Conservation (phyloP, 1,139 yeast species). For the Scheffersomyces illinoinensis region DNA sequence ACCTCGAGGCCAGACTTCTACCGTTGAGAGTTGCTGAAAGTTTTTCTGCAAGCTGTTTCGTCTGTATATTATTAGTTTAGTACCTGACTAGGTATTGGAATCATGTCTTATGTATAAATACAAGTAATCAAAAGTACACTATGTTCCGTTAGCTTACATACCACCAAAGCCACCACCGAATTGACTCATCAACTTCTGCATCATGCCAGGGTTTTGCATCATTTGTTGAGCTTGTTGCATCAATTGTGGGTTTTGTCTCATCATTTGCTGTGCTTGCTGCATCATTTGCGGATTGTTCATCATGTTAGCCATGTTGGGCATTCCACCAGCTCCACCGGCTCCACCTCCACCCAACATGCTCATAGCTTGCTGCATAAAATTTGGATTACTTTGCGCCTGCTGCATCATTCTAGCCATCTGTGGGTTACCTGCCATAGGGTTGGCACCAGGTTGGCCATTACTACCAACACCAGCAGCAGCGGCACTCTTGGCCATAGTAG, state of each 20-base stretch:
- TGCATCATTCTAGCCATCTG: constrained; percentile 28
- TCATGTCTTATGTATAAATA: neutral
- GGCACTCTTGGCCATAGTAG: constrained; percentile 81
- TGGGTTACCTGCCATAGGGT: constrained; percentile 13
- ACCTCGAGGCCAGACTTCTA: constrained; percentile 92
- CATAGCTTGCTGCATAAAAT: constrained; percentile 47
- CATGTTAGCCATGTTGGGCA: constrained; percentile 36
- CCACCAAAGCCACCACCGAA: constrained; percentile 58
- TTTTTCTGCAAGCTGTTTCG: neutral
- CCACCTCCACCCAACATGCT: constrained; percentile 48
- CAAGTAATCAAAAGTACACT: neutral
- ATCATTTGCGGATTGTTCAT: constrained; percentile 39
- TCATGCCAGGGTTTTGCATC: constrained; percentile 58
- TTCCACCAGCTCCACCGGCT: constrained; percentile 31
- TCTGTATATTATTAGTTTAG: neutral
- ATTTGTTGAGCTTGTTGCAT: constrained; percentile 60
- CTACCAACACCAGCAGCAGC: constrained; percentile 48
- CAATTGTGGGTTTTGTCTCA: constrained; percentile 73
- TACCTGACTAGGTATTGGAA: neutral
- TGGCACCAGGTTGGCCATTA: constrained; percentile 30
- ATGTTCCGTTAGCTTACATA: constrained; percentile 12
- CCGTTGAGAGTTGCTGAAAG: constrained; percentile 39
- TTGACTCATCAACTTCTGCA: constrained; percentile 80
- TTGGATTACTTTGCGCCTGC: constrained; percentile 51
- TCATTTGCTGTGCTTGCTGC: constrained; percentile 51